Conservation (phyloP, 495 filamentous ascomycete species). For the Daldinia loculata region DNA sequence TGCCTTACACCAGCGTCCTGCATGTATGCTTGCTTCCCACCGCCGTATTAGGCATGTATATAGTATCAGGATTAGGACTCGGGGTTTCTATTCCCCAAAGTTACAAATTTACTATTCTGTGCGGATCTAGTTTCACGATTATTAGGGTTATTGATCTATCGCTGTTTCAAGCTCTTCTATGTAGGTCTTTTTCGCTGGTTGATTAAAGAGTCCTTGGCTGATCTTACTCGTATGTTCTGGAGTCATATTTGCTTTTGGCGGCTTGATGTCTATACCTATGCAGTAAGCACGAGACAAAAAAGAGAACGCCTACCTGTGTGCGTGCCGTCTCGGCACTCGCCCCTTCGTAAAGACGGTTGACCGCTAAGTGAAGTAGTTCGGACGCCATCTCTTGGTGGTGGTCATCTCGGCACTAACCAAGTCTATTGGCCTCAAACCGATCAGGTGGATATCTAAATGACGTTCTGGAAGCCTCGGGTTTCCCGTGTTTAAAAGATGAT, state of each 20-base stretch:
- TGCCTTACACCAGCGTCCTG: neutral
- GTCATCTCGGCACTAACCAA: neutral
- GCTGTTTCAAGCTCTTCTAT: neutral
- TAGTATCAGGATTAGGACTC: neutral
- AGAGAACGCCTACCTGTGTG: neutral
- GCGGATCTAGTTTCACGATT: neutral
- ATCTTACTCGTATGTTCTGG: neutral
- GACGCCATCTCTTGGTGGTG: slow-evolving; percentile 2
- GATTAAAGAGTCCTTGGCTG: neutral
- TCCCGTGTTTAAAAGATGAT: neutral
- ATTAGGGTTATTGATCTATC: neutral
- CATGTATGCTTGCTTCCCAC: neutral
- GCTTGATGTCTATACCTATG: neutral
- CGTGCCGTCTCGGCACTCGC: neutral
- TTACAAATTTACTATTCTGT: neutral
- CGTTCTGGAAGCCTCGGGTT: slow-evolving; percentile 1
- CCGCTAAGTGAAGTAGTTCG: neutral
- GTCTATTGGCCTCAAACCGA: neutral
- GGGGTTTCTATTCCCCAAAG: neutral
- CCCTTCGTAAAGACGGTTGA: neutral
- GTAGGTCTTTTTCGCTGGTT: neutral
- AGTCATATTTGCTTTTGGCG: neutral
- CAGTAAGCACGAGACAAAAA: neutral
- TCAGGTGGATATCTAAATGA: slow-evolving; percentile 4
- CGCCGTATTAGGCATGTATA: neutral